A percentile compares a stretch with the other conserved stretches of the same genome.
Conservation (phyloP, 1,284 basidiomycete species). For the Kwoniella shivajii region DNA sequence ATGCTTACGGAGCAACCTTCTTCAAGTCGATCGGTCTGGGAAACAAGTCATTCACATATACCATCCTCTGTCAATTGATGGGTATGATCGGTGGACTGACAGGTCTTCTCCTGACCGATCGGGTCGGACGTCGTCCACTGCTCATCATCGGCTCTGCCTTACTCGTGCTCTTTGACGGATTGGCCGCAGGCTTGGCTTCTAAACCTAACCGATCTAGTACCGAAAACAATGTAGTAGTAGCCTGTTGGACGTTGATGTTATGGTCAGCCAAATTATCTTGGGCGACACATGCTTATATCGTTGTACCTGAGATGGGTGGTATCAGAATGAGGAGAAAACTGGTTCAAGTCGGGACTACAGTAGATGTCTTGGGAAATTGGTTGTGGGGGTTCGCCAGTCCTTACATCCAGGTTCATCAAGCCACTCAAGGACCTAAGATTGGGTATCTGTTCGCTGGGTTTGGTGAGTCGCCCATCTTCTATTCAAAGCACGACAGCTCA, state of each 20-base stretch:
- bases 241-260: not conserved
- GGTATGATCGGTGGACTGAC: conserved; percentile 6
- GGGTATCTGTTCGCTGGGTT: conserved; percentile 25
- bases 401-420: too few species aligned
- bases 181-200: conserved; percentile 16
- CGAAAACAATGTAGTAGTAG: conserved; percentile 2
- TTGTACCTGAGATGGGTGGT: conserved; percentile 23
- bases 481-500: too few species aligned
- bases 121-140: conserved; percentile 20
- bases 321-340: conserved; percentile 22
- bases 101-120: conserved; percentile 8
- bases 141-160: conserved; percentile 3
- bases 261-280: conserved; percentile 12
- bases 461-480: too few species aligned
- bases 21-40: conserved; percentile 7
- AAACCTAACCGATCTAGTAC: not conserved
- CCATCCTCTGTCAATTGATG: conserved; percentile 4
- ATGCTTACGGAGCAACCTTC: conserved; percentile 23
- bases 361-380: conserved; percentile 17
- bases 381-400: conserved; percentile 18
- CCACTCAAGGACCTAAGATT: too few species aligned
- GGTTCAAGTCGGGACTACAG: conserved; percentile 12
- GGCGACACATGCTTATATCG: conserved; percentile 15
- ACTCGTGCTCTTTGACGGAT: conserved; percentile 4
- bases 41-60: conserved; percentile 19